Percentiles rank a stretch among this genome's conserved stretches.
phyloP scores from a whole-genome alignment of 2,329 filamentous ascomycete species.

The Dactylonectria estremocensis region DNA sequence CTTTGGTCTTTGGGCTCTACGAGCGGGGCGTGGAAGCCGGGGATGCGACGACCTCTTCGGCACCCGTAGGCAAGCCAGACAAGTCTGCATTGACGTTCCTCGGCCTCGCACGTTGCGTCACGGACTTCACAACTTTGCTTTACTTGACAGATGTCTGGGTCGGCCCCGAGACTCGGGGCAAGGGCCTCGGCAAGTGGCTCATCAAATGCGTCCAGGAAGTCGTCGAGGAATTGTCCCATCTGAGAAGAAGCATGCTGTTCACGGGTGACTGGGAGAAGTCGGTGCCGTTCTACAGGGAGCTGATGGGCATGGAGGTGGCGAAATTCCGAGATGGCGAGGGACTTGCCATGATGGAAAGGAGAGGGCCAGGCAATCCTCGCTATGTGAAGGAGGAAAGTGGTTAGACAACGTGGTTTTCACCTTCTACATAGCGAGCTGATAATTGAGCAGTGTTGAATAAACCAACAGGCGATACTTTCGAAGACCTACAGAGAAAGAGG shows the following conservation, averaged over 20 bases:
- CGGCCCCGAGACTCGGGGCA: slow-evolving; percentile 66
- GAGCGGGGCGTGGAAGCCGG: neutral
- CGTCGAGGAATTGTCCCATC: slow-evolving; percentile 64
- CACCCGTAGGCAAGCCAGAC: neutral
- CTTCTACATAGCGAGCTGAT: too few relatives aligned
- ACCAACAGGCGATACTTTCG: neutral
- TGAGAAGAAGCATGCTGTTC: slow-evolving; percentile 69
- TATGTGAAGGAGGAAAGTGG: slow-evolving; percentile 31
- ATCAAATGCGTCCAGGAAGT: slow-evolving; percentile 70
- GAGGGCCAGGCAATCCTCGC: slow-evolving; percentile 42
- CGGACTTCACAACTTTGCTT: slow-evolving; percentile 75
- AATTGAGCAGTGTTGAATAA: neutral
- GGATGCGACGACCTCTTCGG: neutral
- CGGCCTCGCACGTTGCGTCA: slow-evolving; percentile 66
- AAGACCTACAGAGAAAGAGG: neutral
- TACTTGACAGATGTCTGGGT: slow-evolving; percentile 77
- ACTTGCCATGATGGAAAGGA: slow-evolving; percentile 47
- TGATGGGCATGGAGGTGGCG: slow-evolving; percentile 51
- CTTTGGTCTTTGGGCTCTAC: slow-evolving; percentile 71
- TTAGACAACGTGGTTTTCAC: slow-evolving; percentile 11
- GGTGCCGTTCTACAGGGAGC: slow-evolving; percentile 53
- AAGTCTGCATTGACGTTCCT: slow-evolving; percentile 39
- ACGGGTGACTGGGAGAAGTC: slow-evolving; percentile 54
- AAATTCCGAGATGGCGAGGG: slow-evolving; percentile 41
- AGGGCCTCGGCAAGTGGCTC: slow-evolving; percentile 74